phyloP scores from a whole-genome alignment of 345 rosid genomes.

The Fremontodendron californicum region DNA sequence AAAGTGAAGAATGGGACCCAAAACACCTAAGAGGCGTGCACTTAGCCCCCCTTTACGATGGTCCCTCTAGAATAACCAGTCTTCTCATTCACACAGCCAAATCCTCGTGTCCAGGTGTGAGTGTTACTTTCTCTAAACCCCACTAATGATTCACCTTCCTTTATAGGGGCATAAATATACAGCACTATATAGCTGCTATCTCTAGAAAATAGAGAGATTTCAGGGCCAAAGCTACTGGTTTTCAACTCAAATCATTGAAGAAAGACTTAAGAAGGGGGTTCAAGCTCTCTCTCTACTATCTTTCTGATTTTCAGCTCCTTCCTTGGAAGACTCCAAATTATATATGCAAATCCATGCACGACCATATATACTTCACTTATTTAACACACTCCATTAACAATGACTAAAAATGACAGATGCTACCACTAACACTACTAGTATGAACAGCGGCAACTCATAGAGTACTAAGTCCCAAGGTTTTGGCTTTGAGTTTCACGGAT shows the following conservation, averaged over 20 bases:
- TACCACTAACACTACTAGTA: neutral
- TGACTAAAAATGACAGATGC: neutral
- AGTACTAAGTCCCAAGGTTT: constrained; percentile 35
- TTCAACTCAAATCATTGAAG: constrained; percentile 11
- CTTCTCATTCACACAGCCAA: constrained; percentile 34
- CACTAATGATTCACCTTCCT: constrained; percentile 32
- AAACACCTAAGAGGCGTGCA: constrained; percentile 38
- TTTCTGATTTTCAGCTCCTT: neutral
- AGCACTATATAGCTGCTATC: constrained; percentile 12
- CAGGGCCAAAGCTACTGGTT: constrained; percentile 9
- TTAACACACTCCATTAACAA: constrained; percentile 15
- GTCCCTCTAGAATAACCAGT: constrained; percentile 20
- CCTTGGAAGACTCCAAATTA: neutral
- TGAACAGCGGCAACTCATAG: constrained; percentile 14
- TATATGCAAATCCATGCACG: neutral
- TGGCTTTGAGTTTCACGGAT: constrained; percentile 52
- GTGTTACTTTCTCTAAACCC: constrained; percentile 32
- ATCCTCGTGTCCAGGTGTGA: constrained; percentile 19
- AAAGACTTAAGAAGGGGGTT: neutral
- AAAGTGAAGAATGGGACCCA: constrained; percentile 42
- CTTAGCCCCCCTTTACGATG: constrained; percentile 19
- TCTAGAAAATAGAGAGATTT: neutral
- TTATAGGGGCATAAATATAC: constrained; percentile 16
- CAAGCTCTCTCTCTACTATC: neutral
- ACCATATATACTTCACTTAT: constrained; percentile 18